Percentiles rank a stretch among this genome's conserved stretches.
These are phyloP conservation scores for Neonectria ditissima DNA, from an alignment of 2,329 filamentous ascomycete species.

Conservation along the genomic window DNA sequence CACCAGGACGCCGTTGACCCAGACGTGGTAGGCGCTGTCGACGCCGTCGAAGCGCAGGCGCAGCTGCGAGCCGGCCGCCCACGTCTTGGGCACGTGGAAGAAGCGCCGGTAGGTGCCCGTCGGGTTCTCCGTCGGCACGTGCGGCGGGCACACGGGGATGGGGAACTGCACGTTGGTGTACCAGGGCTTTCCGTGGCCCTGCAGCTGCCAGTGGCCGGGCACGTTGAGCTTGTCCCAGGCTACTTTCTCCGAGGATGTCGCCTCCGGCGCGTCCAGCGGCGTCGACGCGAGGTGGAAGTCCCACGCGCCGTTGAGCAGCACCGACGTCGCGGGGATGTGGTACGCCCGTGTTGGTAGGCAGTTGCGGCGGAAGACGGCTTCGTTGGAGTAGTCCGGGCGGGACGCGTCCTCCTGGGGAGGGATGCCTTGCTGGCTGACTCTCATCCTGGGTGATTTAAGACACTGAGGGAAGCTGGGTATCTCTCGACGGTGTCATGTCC, in stretches of 20 bases:
- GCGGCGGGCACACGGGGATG: conserved; percentile 73
- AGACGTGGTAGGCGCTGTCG: conserved; percentile 77
- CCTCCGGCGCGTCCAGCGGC: conserved; percentile 59
- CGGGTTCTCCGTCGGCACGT: conserved; percentile 71
- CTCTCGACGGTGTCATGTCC: neutral
- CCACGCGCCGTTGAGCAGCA: conserved; percentile 68
- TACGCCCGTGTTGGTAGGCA: conserved; percentile 65
- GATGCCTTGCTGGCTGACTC: conserved; percentile 44
- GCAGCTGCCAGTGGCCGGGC: conserved; percentile 77
- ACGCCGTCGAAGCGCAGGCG: conserved; percentile 78
- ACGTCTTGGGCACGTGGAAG: conserved; percentile 65
- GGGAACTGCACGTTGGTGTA: conserved; percentile 78
- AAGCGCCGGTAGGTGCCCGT: conserved; percentile 71
- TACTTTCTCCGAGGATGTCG: conserved; percentile 64
- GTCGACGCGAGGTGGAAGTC: conserved; percentile 63
- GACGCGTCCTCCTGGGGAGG: conserved; percentile 49
- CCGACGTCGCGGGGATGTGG: conserved; percentile 61
- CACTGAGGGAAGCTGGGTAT: neutral
- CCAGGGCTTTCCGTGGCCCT: conserved; percentile 74
- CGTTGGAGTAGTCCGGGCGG: conserved; percentile 62
- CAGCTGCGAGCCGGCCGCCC: conserved; percentile 63
- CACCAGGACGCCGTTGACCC: conserved; percentile 72
- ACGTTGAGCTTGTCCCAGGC: conserved; percentile 63
- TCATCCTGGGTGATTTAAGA: conserved; percentile 32
- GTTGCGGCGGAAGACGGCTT: conserved; percentile 65